A percentile compares a stretch with the other conserved stretches of the same genome.
phyloP scores from a whole-genome alignment of 768 basidiomycete species.

The Collybiopsis luxurians region DNA sequence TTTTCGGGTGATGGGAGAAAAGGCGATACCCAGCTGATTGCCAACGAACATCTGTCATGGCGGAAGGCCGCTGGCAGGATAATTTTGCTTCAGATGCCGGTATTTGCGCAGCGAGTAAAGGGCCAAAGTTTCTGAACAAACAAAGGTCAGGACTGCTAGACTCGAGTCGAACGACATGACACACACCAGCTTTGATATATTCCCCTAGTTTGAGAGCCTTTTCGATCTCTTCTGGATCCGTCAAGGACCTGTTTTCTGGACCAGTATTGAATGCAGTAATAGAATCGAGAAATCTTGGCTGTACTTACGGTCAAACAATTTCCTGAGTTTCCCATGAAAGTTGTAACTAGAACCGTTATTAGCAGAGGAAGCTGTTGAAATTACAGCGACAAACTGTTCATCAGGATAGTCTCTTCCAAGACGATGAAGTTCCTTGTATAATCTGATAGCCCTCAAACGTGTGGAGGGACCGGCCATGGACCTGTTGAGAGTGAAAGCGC shows the following conservation, averaged over 20 bases:
- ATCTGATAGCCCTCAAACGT: constrained; percentile 60
- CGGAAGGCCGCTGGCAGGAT: constrained; percentile 32
- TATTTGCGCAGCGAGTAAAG: constrained; percentile 83
- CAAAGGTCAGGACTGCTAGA: neutral
- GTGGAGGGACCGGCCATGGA: constrained; percentile 49
- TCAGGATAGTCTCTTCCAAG: constrained; percentile 84
- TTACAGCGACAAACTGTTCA: constrained; percentile 54
- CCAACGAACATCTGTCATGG: neutral
- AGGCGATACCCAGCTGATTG: neutral
- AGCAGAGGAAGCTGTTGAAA: constrained; percentile 10
- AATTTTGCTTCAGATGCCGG: constrained; percentile 73
- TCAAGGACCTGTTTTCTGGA: constrained; percentile 65
- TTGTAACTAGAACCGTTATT: constrained; percentile 53
- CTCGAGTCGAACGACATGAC: neutral
- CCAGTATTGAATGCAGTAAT: neutral
- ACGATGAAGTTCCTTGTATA: constrained; percentile 82
- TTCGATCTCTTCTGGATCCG: constrained; percentile 70
- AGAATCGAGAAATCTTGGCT: constrained; percentile 1
- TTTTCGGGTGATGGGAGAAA: too few species aligned
- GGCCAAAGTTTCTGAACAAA: constrained; percentile 69
- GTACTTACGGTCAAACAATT: constrained; percentile 61
- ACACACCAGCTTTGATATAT: constrained; percentile 81
- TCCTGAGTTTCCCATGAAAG: constrained; percentile 70
- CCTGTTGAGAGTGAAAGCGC: neutral
- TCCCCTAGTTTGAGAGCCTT: constrained; percentile 72